Conservation (phyloP, 257 asterid species). For the Solanum sejunctum region DNA sequence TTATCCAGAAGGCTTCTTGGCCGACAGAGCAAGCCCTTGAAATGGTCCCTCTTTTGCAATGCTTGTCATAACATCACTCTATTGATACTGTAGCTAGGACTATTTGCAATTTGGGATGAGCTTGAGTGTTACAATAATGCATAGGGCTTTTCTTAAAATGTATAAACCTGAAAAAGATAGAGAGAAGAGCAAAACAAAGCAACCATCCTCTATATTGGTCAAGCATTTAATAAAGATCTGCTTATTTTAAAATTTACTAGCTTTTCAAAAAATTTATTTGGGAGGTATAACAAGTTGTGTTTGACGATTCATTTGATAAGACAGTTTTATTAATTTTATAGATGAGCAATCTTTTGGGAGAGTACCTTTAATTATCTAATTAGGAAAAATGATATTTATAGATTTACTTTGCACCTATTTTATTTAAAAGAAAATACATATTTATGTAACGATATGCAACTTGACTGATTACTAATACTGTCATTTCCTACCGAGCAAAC, state of each 20-base stretch:
- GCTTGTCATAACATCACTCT: neutral
- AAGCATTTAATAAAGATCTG: neutral
- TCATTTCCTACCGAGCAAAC: neutral
- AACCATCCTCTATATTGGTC: neutral
- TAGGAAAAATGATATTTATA: no score
- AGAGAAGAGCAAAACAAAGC: neutral
- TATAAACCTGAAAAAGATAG: neutral
- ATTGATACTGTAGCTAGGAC: neutral
- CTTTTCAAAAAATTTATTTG: neutral
- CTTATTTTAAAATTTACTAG: neutral
- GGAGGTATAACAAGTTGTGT: neutral
- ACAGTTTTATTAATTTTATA: neutral
- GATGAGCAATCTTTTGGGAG: neutral
- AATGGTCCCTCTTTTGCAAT: neutral
- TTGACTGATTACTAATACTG: neutral
- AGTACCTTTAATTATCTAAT: neutral
- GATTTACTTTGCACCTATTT: no score
- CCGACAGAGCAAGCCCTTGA: neutral
- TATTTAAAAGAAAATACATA: no score
- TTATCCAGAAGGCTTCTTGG: neutral
- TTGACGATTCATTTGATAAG: neutral
- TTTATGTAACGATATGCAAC: no score
- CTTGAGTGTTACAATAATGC: neutral
- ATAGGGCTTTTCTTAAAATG: neutral
- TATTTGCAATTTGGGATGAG: neutral